These are phyloP conservation scores for Schizonepeta tenuifolia DNA, from an alignment of 257 asterid species.

Conservation along the genomic window DNA sequence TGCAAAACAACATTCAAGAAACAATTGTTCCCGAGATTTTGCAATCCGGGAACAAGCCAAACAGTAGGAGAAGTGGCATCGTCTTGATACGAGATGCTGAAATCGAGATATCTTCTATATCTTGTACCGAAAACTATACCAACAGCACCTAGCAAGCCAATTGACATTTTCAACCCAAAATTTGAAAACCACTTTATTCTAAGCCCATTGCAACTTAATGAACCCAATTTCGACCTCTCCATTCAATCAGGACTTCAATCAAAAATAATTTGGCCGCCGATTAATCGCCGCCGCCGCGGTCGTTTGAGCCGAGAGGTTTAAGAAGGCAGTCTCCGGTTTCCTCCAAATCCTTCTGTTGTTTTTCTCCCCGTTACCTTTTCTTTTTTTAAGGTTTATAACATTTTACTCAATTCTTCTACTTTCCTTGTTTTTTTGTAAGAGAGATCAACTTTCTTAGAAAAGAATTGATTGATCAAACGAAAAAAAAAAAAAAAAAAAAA, in stretches of 20 bases:
- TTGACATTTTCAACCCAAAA: conserved; percentile 48
- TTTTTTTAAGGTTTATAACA: background rate
- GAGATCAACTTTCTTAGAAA: too few species aligned
- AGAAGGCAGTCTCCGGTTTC: background rate
- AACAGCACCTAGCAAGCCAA: conserved; percentile 59
- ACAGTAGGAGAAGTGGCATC: conserved; percentile 29
- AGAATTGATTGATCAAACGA: too few species aligned
- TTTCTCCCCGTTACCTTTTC: background rate
- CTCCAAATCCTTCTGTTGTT: conserved; percentile 42
- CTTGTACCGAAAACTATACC: conserved; percentile 52
- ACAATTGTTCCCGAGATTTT: conserved; percentile 84
- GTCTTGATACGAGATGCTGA: conserved; percentile 32
- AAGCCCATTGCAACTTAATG: conserved; percentile 41
- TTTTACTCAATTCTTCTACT: too few species aligned
- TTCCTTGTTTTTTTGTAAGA: too few species aligned
- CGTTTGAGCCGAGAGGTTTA: background rate
- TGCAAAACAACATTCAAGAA: conserved; percentile 90
- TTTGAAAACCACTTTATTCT: conserved; percentile 43
- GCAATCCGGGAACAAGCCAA: conserved; percentile 80
- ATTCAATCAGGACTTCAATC: conserved; percentile 28
- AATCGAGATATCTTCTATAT: conserved; percentile 42
- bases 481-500: too few species aligned
- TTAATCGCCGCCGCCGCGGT: conserved; percentile 8
- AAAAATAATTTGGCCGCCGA: background rate
- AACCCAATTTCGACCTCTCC: conserved; percentile 43